Conservation (phyloP, 139 green algal species). For the Mychonastes homosphaera region DNA sequence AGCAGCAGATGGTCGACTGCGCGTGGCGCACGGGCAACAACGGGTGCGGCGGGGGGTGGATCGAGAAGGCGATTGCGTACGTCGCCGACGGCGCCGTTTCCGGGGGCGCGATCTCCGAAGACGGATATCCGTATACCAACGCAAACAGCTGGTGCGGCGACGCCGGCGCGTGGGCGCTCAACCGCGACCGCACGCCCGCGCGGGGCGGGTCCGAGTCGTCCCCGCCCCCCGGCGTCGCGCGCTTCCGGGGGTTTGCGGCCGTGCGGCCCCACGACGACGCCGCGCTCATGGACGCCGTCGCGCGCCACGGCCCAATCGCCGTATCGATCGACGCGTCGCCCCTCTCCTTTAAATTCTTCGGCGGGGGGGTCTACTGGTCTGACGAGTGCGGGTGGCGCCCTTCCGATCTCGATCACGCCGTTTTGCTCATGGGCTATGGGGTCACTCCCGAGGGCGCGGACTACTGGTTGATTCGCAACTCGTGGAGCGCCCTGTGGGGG, state of each 20-base stretch:
- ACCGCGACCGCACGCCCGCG: too few relatives aligned
- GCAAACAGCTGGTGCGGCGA: constrained; percentile 30
- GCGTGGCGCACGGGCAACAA: constrained; percentile 31
- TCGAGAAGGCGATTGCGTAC: constrained; percentile 19
- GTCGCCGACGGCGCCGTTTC: constrained; percentile 24
- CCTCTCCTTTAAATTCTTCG: constrained; percentile 38
- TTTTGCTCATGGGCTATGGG: constrained; percentile 39
- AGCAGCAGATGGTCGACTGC: constrained; percentile 65
- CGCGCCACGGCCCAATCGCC: constrained; percentile 30
- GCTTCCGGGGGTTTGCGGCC: constrained; percentile 24
- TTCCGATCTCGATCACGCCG: constrained; percentile 33
- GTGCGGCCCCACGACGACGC: constrained; percentile 27
- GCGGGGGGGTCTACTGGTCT: constrained; percentile 33
- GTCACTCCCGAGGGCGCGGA: constrained; percentile 20
- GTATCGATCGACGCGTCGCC: constrained; percentile 30
- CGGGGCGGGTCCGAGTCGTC: too few relatives aligned
- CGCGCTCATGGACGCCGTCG: constrained; percentile 37
- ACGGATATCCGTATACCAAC: constrained; percentile 42
- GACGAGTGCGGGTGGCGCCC: constrained; percentile 15
- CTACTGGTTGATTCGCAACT: constrained; percentile 44
- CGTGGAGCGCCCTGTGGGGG: constrained; percentile 22
- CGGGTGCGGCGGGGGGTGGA: constrained; percentile 22
- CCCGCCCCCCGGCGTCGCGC: too few relatives aligned
- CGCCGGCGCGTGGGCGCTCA: not conserved
- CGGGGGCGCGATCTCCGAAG: constrained; percentile 24